phyloP scores from a whole-genome alignment of 192 early-diverging fungal genomes.

The Linnemannia exigua region DNA sequence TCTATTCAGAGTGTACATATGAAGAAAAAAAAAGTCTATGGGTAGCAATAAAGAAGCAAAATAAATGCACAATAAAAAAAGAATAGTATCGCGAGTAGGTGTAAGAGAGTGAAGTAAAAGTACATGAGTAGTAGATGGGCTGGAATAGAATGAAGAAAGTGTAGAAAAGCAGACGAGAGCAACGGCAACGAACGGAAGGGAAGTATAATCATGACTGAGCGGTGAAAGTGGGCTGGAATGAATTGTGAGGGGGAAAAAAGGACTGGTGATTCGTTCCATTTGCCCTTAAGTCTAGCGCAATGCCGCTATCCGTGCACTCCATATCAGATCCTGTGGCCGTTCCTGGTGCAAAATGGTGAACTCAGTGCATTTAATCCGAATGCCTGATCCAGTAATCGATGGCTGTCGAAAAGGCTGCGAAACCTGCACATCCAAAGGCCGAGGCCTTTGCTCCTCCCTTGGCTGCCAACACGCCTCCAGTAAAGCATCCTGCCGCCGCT shows the following conservation, averaged over 20 bases:
- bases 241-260: neutral
- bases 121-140: neutral
- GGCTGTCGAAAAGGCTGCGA: slow-evolving; percentile 94
- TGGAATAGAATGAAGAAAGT: neutral
- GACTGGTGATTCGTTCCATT: neutral
- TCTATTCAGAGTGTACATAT: slow-evolving; percentile 13
- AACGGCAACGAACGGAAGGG: neutral
- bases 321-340: neutral
- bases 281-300: neutral
- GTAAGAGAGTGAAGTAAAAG: neutral
- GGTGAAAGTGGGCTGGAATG: neutral
- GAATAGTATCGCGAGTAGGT: neutral
- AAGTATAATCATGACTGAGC: too few relatives aligned
- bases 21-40: neutral
- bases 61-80: slow-evolving; percentile 11
- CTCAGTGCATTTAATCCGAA: slow-evolving; percentile 11
- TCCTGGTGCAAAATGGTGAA: neutral
- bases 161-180: neutral
- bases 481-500: slow-evolving; percentile 90
- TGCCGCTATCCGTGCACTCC: neutral
- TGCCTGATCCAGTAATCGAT: slow-evolving; percentile 91
- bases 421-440: slow-evolving; percentile 88
- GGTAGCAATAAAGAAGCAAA: slow-evolving; percentile 6
- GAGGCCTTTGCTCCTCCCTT: slow-evolving; percentile 83
- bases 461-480: slow-evolving; percentile 87